These are phyloP conservation scores for Penicillium antarcticum DNA, from an alignment of 495 filamentous ascomycete species.

Conservation along the genomic window DNA sequence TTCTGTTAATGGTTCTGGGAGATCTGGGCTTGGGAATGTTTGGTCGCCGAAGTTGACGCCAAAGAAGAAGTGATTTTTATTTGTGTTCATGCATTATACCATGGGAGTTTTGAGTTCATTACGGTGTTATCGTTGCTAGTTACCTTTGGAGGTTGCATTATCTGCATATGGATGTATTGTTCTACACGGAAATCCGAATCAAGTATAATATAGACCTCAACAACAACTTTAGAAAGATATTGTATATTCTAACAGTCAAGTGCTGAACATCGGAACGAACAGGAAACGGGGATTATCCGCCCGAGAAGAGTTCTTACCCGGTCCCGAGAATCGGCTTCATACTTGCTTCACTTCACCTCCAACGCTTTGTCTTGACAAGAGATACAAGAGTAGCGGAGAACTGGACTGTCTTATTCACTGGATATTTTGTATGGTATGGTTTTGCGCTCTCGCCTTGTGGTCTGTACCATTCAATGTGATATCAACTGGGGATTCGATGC, in stretches of 20 bases:
- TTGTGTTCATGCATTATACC: neutral
- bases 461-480: neutral
- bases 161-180: too few relatives aligned
- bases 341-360: neutral
- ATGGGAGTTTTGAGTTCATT: neutral
- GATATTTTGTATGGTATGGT: neutral
- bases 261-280: conserved; percentile 14
- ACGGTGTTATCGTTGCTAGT: too few relatives aligned
- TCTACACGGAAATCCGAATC: neutral
- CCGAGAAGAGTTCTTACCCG: conserved; percentile 15
- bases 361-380: neutral
- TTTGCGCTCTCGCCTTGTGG: neutral
- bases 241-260: too few relatives aligned
- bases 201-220: too few relatives aligned
- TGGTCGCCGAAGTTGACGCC: conserved; percentile 53
- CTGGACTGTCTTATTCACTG: neutral
- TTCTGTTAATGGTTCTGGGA: conserved; percentile 15
- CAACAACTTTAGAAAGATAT: too few relatives aligned
- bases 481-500: neutral
- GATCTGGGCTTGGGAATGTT: conserved; percentile 45
- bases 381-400: neutral
- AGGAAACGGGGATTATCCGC: conserved; percentile 8
- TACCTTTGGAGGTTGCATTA: too few relatives aligned
- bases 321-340: conserved; percentile 16
- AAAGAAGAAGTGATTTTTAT: conserved; percentile 26